phyloP scores from a whole-genome alignment of 1,284 basidiomycete species.

The Moniliella sp. region DNA sequence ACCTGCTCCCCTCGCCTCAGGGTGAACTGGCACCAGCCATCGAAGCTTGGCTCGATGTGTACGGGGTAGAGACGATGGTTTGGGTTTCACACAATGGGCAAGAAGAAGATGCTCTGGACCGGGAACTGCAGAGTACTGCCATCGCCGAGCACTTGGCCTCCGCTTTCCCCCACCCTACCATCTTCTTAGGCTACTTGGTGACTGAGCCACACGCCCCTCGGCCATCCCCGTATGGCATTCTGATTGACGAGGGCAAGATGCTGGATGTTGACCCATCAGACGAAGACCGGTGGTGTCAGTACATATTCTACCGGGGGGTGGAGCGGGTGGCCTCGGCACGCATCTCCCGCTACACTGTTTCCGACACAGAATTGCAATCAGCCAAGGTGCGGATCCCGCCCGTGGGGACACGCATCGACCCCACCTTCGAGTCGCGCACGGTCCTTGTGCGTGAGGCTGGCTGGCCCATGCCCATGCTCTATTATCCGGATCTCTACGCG shows the following conservation, averaged over 20 bases:
- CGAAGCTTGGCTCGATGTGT: constrained; percentile 63
- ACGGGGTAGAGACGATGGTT: constrained; percentile 57
- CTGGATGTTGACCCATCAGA: constrained; percentile 37
- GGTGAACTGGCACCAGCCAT: constrained; percentile 55
- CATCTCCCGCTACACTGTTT: constrained; percentile 24
- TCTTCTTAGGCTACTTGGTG: constrained; percentile 54
- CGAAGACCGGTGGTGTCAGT: constrained; percentile 25
- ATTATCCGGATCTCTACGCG: no score
- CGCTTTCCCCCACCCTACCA: constrained; percentile 52
- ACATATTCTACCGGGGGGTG: constrained; percentile 22
- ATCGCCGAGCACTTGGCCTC: constrained; percentile 57
- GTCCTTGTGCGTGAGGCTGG: background rate
- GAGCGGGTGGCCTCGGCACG: constrained; percentile 22
- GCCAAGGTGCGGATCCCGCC: constrained; percentile 20
- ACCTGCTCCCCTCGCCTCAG: constrained; percentile 62
- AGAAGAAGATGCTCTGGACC: constrained; percentile 65
- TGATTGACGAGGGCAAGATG: constrained; percentile 36
- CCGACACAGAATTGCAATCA: constrained; percentile 27
- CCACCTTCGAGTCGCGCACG: background rate
- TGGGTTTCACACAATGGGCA: constrained; percentile 80
- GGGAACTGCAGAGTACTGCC: constrained; percentile 64
- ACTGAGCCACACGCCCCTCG: constrained; percentile 51
- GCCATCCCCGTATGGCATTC: constrained; percentile 64
- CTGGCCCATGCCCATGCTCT: background rate
- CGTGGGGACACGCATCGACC: background rate